Percentiles rank a stretch among this genome's conserved stretches.
These are phyloP conservation scores for Hydrangea macrophylla DNA, from an alignment of 148 eudicot genomes.

Conservation along the genomic window DNA sequence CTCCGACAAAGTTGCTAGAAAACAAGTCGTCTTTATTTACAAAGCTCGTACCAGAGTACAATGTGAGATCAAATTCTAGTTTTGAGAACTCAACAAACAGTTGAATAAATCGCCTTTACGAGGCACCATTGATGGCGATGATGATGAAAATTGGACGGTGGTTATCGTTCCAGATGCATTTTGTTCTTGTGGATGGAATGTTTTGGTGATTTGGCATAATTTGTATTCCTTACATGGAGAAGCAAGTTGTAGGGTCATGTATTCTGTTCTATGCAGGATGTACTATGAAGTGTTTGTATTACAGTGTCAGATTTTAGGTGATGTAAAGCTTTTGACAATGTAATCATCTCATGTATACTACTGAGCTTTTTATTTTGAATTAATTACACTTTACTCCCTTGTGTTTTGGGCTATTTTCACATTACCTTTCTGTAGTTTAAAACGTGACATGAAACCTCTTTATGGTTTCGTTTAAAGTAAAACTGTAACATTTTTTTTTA, in stretches of 20 bases:
- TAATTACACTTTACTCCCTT: too few relatives aligned
- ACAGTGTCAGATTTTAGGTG: neutral
- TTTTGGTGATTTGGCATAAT: neutral
- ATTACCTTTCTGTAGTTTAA: too few relatives aligned
- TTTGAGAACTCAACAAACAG: neutral
- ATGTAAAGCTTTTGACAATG: too few relatives aligned
- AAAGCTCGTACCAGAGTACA: neutral
- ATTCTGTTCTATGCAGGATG: neutral
- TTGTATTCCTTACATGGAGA: neutral
- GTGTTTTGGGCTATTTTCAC: too few relatives aligned
- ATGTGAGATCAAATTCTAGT: neutral
- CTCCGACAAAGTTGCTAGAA: constrained; percentile 30
- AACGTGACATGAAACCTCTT: too few relatives aligned
- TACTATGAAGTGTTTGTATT: neutral
- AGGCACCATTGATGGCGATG: neutral
- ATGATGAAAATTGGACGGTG: neutral
- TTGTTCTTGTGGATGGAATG: neutral
- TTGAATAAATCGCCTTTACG: neutral
- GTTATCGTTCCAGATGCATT: neutral
- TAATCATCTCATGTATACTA: too few relatives aligned
- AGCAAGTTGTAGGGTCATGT: neutral
- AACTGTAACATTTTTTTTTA: too few relatives aligned
- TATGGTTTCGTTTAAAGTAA: too few relatives aligned
- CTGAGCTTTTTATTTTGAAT: too few relatives aligned
- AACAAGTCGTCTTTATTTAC: neutral